Conservation (phyloP, 345 rosid genomes). For the Arabidopsis suecica region DNA sequence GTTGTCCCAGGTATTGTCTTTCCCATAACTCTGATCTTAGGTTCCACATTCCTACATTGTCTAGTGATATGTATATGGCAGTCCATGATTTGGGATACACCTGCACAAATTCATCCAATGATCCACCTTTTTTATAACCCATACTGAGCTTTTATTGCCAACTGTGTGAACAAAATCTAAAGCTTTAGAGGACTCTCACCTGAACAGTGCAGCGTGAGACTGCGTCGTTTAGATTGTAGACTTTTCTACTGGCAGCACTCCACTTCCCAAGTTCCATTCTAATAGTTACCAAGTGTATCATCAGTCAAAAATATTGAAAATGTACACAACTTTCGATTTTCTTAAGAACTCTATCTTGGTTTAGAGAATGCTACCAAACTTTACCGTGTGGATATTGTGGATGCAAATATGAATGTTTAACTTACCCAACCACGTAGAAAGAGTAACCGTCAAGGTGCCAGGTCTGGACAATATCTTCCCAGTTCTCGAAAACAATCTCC, state of each 20-base stretch:
- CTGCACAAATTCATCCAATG: not conserved
- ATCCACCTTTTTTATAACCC: not conserved
- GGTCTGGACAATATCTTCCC: slow-evolving; percentile 70
- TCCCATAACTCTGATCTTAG: slow-evolving; percentile 56
- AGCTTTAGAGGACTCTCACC: slow-evolving; percentile 40
- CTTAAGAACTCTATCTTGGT: not conserved
- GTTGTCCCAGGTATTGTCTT: slow-evolving; percentile 85
- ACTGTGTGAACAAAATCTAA: not conserved
- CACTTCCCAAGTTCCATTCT: slow-evolving; percentile 87
- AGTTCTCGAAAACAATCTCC: slow-evolving; percentile 73
- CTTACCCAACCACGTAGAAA: slow-evolving; percentile 86
- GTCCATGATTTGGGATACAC: slow-evolving; percentile 34
- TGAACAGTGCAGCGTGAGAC: slow-evolving; percentile 67
- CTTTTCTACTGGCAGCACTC: slow-evolving; percentile 59
- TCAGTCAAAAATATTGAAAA: not conserved
- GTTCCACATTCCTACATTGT: slow-evolving; percentile 34
- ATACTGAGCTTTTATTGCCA: not conserved
- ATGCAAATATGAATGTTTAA: not conserved
- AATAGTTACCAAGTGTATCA: not conserved
- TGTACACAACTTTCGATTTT: not conserved
- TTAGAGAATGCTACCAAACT: not conserved
- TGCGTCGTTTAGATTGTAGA: slow-evolving; percentile 71
- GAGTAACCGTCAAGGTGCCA: slow-evolving; percentile 78
- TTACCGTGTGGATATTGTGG: not conserved
- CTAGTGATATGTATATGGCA: slow-evolving; percentile 5